These are phyloP conservation scores for Dendrobium chrysotoxum DNA, from an alignment of 106 monocot species.

Conservation along the genomic window DNA sequence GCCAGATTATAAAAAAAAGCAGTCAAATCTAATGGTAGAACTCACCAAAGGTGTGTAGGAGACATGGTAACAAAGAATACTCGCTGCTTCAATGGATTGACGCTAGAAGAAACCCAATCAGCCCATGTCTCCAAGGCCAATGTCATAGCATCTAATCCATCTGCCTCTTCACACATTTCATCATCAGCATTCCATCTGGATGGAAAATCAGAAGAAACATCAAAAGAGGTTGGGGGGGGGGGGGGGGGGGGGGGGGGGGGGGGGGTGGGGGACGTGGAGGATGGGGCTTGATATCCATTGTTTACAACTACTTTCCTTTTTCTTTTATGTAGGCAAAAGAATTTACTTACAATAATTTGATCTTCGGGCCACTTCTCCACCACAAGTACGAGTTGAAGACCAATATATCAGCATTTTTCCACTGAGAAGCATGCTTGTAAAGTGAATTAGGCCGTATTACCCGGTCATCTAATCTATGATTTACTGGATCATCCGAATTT, in stretches of 20 bases:
- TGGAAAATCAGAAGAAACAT: conserved; percentile 2
- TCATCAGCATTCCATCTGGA: conserved; percentile 41
- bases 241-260: not conserved
- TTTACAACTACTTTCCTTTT: conserved; percentile 2
- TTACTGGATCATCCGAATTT: conserved; percentile 83
- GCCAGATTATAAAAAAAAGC: not conserved
- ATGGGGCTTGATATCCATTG: not conserved
- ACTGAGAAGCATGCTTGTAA: conserved; percentile 56
- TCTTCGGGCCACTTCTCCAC: conserved; percentile 79
- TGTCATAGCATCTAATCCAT: conserved; percentile 53
- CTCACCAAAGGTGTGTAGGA: conserved; percentile 86
- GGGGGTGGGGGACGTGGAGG: not conserved
- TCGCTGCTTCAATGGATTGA: conserved; percentile 30
- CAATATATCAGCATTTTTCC: conserved; percentile 69
- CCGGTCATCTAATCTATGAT: conserved; percentile 65
- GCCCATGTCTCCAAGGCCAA: conserved; percentile 72
- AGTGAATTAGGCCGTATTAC: conserved; percentile 51
- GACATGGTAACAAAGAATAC: conserved; percentile 82
- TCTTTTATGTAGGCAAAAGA: not conserved
- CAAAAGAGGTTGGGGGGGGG: not conserved
- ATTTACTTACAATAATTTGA: conserved; percentile 57
- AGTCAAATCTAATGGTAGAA: not conserved
- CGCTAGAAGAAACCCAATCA: conserved; percentile 44
- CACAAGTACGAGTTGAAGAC: conserved; percentile 78
- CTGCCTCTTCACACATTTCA: conserved; percentile 44